phyloP scores from a whole-genome alignment of 1,284 basidiomycete species.

The Trichosporon inkin region DNA sequence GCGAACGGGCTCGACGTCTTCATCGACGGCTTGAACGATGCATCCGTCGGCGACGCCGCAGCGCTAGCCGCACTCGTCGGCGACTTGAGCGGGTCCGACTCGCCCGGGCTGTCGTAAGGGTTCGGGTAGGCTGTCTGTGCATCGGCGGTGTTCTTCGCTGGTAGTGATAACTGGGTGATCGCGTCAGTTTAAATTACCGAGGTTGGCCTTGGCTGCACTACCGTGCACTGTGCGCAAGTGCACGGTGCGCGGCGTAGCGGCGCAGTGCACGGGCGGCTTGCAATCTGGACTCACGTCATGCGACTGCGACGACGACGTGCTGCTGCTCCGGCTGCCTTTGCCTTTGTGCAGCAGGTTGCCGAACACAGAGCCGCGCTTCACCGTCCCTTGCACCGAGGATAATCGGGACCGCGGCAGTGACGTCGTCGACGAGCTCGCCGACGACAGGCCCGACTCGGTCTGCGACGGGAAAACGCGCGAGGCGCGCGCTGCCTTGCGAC shows the following conservation, averaged over 20 bases:
- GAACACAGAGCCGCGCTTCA: constrained; percentile 28
- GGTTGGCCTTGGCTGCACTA: neutral
- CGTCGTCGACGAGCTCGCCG: constrained; percentile 23
- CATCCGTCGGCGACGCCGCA: neutral
- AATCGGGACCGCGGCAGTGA: constrained; percentile 17
- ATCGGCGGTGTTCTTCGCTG: neutral
- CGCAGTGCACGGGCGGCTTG: neutral
- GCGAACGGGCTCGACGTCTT: constrained; percentile 28
- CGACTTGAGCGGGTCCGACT: constrained; percentile 2
- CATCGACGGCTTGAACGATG: constrained; percentile 18
- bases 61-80: neutral
- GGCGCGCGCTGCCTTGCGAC: constrained; percentile 38
- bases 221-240: neutral
- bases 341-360: constrained; percentile 29
- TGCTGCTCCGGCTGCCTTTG: constrained; percentile 8
- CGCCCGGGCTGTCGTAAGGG: constrained; percentile 27
- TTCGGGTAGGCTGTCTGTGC: constrained; percentile 23
- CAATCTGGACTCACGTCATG: constrained; percentile 25
- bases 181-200: neutral
- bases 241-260: too few species aligned
- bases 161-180: neutral
- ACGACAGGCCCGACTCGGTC: constrained; percentile 15
- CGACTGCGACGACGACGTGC: constrained; percentile 1
- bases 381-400: constrained; percentile 16
- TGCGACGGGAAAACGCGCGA: constrained; percentile 32